Evolutionary conservation across 2,329 filamentous ascomycete genomes (phyloP), one percentile per base, ranked within the genome.

Genomic region (Trematosphaeria pertusa): DNA sequence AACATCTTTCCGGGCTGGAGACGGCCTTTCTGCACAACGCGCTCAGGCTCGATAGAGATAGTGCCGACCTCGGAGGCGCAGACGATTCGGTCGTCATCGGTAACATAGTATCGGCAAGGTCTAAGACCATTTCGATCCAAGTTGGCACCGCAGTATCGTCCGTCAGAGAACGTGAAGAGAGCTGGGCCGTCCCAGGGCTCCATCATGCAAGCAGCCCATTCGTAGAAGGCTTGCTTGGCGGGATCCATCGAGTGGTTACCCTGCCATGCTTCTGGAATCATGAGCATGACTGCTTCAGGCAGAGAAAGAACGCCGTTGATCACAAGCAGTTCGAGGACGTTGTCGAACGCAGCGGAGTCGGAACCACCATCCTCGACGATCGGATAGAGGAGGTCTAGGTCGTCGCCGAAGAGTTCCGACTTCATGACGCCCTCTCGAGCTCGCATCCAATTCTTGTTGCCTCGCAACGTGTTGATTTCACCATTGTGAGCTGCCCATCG

Each of bases 391-490:
- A 81, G 77, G 74, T 97, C 91, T 12, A 97, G 85, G 66, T 97
- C 92, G 20, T 96, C 91, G 54, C 90, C 91, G 70, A 97, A 97
- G 43, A 96, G 81, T 58, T 92, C 87, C 1, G 93, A 97, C 70
- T 91, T 89, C 83, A 97, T 89, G 56, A 96, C 87, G 74, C 93
- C 93, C 77, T 97, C 93, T 68, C 93, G 87, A 53, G 93, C 93
- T 62, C 92, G 88, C 93, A 97, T 97, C 93, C 93, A 97, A 77
- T 97, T 97, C 82, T 97, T 97, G 80, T 97, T 97, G 52, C 93
- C 93, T 70, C 93, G 88, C 52, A 97, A 79, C 1, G 93, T 97
- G 75, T 97, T 97, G 71, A 97, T 97, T 78, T 97, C 93, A 81
- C 93, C 93, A 73, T 97, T 97, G 80, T 97, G 93, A 65, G 93